phyloP scores from a whole-genome alignment of 2,329 filamentous ascomycete genomes.

The Exophiala bonariae region DNA sequence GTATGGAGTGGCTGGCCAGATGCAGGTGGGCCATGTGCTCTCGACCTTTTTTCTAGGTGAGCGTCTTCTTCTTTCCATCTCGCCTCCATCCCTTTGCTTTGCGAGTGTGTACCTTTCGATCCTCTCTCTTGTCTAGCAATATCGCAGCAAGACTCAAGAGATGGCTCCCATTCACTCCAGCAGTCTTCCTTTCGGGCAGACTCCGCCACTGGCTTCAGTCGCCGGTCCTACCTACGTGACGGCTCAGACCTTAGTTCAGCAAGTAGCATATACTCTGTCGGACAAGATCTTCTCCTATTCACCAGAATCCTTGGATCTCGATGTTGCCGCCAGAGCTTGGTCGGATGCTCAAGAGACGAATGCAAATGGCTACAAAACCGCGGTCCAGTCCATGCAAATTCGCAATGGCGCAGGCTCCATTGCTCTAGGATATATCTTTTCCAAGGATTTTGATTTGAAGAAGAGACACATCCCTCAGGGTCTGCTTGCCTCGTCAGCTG shows the following conservation, averaged over 20 bases:
- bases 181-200: constrained; percentile 52
- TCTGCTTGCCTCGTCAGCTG: constrained; percentile 81
- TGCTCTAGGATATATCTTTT: constrained; percentile 96
- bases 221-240: constrained; percentile 89
- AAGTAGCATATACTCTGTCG: constrained; percentile 90
- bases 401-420: constrained; percentile 85
- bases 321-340: constrained; percentile 80
- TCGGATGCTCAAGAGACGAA: constrained; percentile 69
- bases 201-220: constrained; percentile 59
- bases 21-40: constrained; percentile 2
- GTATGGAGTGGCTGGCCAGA: not conserved
- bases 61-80: constrained; percentile 8
- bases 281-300: constrained; percentile 98
- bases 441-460: constrained; percentile 87
- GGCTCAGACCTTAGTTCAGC: constrained; percentile 89
- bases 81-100: constrained; percentile 3
- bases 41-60: constrained; percentile 8
- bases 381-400: constrained; percentile 79
- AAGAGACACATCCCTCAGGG: constrained; percentile 92
- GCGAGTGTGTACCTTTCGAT: constrained; percentile 35
- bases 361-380: constrained; percentile 75
- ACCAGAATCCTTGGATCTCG: constrained; percentile 87
- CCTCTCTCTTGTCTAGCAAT: constrained; percentile 30
- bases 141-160: constrained; percentile 8
- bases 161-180: constrained; percentile 19